Evolutionary conservation across 2,329 filamentous ascomycete species (phyloP).

Genomic region (Didymella arachidicola): DNA sequence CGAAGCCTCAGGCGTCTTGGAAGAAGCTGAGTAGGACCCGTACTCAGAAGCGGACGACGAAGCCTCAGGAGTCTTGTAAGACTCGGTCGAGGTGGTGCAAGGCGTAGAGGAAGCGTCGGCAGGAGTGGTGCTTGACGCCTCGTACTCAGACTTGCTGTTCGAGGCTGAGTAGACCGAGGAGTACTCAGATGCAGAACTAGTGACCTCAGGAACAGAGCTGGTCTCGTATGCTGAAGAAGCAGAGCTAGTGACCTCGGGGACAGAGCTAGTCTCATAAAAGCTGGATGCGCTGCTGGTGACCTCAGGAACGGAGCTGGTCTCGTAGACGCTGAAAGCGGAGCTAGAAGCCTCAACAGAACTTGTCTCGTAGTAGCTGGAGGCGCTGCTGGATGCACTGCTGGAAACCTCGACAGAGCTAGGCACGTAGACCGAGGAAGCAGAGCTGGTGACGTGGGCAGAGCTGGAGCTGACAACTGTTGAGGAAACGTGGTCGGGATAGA

Average conservation of each 20-base stretch:
- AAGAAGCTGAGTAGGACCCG: slow-evolving; percentile 10
- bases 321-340: slow-evolving; percentile 6
- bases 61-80: slow-evolving; percentile 24
- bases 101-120: slow-evolving; percentile 14
- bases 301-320: slow-evolving; percentile 2
- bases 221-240: slow-evolving; percentile 7
- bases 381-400: slow-evolving; percentile 9
- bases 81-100: slow-evolving; percentile 19
- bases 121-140: slow-evolving; percentile 9
- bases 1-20: slow-evolving; percentile 11
- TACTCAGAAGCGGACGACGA: slow-evolving; percentile 12
- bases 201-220: slow-evolving; percentile 3
- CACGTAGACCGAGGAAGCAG: background rate
- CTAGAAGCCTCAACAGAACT: slow-evolving; percentile 3
- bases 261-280: slow-evolving; percentile 8
- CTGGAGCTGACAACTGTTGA: slow-evolving; percentile 9
- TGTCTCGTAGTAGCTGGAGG: slow-evolving; percentile 5
- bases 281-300: slow-evolving; percentile 17
- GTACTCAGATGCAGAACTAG: slow-evolving; percentile 5
- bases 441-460: slow-evolving; percentile 16
- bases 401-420: slow-evolving; percentile 5
- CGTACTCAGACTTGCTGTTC: slow-evolving; percentile 12
- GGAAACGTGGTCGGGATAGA: slow-evolving; percentile 20
- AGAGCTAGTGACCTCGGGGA: slow-evolving; percentile 4
- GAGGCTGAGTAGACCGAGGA: slow-evolving; percentile 13